Evolutionary conservation across 768 basidiomycete genomes (phyloP).

Genomic region (Tulasnella sp.): DNA sequence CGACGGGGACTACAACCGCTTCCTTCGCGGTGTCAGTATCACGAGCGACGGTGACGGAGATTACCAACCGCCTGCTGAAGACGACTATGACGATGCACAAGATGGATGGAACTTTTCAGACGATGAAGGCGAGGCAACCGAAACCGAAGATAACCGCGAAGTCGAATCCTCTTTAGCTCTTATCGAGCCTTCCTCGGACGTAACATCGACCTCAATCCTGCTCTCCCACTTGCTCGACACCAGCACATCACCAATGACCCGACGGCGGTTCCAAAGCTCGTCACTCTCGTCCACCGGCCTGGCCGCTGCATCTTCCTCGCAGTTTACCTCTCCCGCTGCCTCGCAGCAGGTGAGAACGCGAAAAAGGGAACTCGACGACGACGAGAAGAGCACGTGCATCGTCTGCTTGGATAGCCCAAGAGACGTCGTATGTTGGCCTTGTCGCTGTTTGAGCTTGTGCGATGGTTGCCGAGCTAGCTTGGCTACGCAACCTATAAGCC

Average conservation of each 20-base stretch:
- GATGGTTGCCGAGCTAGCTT: slow-evolving; percentile 8
- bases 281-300: background rate
- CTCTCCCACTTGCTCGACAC: slow-evolving; percentile 9
- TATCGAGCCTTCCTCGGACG: background rate
- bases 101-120: background rate
- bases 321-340: background rate
- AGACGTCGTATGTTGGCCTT: slow-evolving; percentile 11
- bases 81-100: background rate
- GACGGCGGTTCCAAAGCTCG: background rate
- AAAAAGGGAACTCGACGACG: background rate
- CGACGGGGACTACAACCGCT: background rate
- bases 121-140: background rate
- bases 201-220: slow-evolving; percentile 2
- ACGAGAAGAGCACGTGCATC: slow-evolving; percentile 13
- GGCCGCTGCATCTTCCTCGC: background rate
- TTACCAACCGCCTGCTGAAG: background rate
- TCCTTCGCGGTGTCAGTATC: slow-evolving; percentile 6
- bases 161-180: background rate
- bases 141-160: background rate
- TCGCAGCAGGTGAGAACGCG: background rate
- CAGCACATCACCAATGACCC: background rate
- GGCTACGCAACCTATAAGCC: background rate
- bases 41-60: background rate
- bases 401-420: slow-evolving; percentile 8
- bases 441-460: slow-evolving; percentile 8